These are phyloP conservation scores for Alliaria petiolata DNA, from an alignment of 345 rosid genomes.

Conservation along the genomic window DNA sequence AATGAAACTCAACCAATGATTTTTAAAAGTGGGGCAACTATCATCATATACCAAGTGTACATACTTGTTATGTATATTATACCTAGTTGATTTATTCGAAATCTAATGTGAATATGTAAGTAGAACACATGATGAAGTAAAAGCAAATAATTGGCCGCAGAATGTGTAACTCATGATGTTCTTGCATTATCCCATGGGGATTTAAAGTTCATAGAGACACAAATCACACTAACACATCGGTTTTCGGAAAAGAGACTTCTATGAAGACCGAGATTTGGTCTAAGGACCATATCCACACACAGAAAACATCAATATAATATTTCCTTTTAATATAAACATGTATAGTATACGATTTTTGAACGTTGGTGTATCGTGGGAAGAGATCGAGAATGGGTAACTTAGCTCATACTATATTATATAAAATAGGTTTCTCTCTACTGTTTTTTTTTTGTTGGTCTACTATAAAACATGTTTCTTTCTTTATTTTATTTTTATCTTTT, in stretches of 20 bases:
- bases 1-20: background rate
- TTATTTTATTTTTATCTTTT: background rate
- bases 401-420: too few relatives aligned
- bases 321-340: background rate
- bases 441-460: background rate
- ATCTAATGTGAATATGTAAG: background rate
- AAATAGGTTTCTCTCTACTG: background rate
- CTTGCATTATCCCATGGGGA: conserved; percentile 25
- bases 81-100: background rate
- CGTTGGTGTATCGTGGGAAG: conserved; percentile 11
- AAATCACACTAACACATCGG: conserved; percentile 29
- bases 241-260: conserved; percentile 31
- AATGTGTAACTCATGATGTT: conserved; percentile 28
- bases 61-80: background rate
- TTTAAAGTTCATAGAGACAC: conserved; percentile 27
- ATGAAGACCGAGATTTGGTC: conserved; percentile 36
- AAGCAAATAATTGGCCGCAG: conserved; percentile 11
- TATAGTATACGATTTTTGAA: background rate
- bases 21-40: background rate
- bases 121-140: conserved; percentile 12
- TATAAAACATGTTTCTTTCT: background rate
- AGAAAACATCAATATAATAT: background rate
- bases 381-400: background rate
- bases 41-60: background rate
- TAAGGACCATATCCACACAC: conserved; percentile 25